These are phyloP conservation scores for Trametes gibbosa DNA, from an alignment of 768 basidiomycete genomes.

Conservation along the genomic window DNA sequence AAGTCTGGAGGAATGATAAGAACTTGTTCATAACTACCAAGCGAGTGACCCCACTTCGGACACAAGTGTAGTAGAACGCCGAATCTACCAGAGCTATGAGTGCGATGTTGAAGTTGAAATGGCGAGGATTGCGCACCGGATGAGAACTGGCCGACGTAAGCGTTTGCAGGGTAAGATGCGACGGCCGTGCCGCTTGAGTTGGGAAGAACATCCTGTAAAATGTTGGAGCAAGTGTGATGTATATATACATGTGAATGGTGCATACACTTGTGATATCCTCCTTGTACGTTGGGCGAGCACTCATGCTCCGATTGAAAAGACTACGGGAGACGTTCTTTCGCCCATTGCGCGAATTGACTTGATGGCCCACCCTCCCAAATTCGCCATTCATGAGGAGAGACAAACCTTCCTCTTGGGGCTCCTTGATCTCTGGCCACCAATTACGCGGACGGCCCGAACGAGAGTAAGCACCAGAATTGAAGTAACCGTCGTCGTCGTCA, in stretches of 20 bases:
- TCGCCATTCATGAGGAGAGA: constrained; percentile 73
- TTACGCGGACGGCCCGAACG: constrained; percentile 22
- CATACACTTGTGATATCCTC: constrained; percentile 60
- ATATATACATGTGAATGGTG: too few relatives aligned
- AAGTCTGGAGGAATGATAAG: constrained; percentile 56
- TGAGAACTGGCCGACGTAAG: constrained; percentile 86
- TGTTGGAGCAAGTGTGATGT: background rate
- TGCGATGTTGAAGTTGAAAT: background rate
- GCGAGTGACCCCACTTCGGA: constrained; percentile 54
- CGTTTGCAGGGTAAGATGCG: constrained; percentile 65
- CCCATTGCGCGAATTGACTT: constrained; percentile 42
- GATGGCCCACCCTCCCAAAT: constrained; percentile 65
- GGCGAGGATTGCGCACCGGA: constrained; percentile 41
- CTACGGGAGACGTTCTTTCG: constrained; percentile 47
- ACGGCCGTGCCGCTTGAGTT: constrained; percentile 82
- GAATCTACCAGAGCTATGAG: constrained; percentile 52
- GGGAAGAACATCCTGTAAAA: constrained; percentile 62
- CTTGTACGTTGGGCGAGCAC: constrained; percentile 31
- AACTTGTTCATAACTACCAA: background rate
- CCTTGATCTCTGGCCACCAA: constrained; percentile 42
- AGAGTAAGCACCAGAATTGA: constrained; percentile 37
- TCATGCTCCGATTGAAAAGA: constrained; percentile 39
- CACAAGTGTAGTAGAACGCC: constrained; percentile 91
- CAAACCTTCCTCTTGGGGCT: constrained; percentile 63
- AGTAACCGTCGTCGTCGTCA: constrained; percentile 36